A percentile compares a stretch with the other conserved stretches of the same genome.
These are phyloP conservation scores for Dictyostelium intermedium DNA, from an alignment of 78 protist genomes.

Conservation along the genomic window DNA sequence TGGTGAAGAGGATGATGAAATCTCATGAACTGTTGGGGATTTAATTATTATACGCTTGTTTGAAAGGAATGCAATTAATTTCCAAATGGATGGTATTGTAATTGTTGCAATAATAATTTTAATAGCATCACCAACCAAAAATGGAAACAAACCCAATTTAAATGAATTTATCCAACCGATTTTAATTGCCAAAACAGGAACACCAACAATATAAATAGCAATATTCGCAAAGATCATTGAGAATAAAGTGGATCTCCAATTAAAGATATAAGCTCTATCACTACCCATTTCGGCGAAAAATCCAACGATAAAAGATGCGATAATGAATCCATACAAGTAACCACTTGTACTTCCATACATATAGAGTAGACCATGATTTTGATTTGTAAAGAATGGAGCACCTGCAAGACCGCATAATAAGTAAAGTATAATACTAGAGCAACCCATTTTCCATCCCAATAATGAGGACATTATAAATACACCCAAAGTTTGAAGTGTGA, in stretches of 20 bases:
- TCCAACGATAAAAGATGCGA: conserved; percentile 45
- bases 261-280: conserved; percentile 39
- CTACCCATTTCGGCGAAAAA: conserved; percentile 20
- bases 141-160: conserved; percentile 20
- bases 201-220: conserved; percentile 27
- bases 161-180: background rate
- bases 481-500: conserved; percentile 40
- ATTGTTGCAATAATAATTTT: conserved; percentile 30
- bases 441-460: conserved; percentile 64
- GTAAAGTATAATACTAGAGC: background rate
- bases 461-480: conserved; percentile 38
- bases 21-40: background rate
- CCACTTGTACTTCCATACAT: conserved; percentile 36
- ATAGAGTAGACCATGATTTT: background rate
- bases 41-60: conserved; percentile 12
- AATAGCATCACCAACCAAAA: conserved; percentile 26
- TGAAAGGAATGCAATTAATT: conserved; percentile 8
- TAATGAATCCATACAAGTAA: conserved; percentile 31
- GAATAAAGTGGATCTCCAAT: conserved; percentile 25
- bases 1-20: background rate
- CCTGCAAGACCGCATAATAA: conserved; percentile 35
- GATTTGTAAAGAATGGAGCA: conserved; percentile 48
- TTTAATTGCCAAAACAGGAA: conserved; percentile 31
- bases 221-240: conserved; percentile 35
- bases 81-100: conserved; percentile 43